These are phyloP conservation scores for Papiliotrema fonsecae DNA, from an alignment of 1,284 basidiomycete genomes.

Conservation along the genomic window DNA sequence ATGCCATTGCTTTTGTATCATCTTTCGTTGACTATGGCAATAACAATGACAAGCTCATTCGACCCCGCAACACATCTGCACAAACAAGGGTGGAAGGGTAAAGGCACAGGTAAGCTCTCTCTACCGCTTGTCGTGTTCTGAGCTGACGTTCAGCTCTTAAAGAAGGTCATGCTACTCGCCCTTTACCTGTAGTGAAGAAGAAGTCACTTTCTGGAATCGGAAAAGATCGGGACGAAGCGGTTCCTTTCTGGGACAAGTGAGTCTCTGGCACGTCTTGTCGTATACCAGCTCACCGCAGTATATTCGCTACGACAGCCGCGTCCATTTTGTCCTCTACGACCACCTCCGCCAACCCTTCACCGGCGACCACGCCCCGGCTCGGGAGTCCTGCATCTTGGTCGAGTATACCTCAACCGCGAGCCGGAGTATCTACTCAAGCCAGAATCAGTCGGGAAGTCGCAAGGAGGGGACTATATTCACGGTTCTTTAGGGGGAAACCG, in stretches of 20 bases:
- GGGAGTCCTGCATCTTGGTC: conserved; percentile 27
- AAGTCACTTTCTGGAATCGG: conserved; percentile 76
- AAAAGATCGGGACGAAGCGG: conserved; percentile 85
- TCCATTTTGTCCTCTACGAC: conserved; percentile 39
- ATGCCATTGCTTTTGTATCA: neutral
- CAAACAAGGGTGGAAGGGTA: conserved; percentile 80
- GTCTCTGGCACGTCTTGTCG: conserved; percentile 35
- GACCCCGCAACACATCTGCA: conserved; percentile 73
- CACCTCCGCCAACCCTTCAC: conserved; percentile 16
- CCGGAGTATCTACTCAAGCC: conserved; percentile 48
- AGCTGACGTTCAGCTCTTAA: conserved; percentile 53
- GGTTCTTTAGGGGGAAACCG: conserved; percentile 71
- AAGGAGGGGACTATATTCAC: conserved; percentile 65
- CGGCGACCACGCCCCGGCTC: conserved; percentile 8
- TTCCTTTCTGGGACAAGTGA: conserved; percentile 95
- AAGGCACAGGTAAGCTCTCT: conserved; percentile 55
- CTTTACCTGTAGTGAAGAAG: conserved; percentile 75
- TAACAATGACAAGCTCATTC: conserved; percentile 56
- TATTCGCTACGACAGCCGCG: conserved; percentile 71
- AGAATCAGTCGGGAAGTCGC: conserved; percentile 73
- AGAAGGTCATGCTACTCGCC: conserved; percentile 52
- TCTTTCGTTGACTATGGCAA: no score
- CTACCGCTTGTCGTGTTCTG: neutral
- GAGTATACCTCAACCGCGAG: conserved; percentile 5
- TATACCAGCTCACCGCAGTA: conserved; percentile 48